Percentiles rank a stretch among this genome's conserved stretches.
Evolutionary conservation across 176 grass and related monocot genomes (phyloP).

Genomic region (Phoenix roebelenii): DNA sequence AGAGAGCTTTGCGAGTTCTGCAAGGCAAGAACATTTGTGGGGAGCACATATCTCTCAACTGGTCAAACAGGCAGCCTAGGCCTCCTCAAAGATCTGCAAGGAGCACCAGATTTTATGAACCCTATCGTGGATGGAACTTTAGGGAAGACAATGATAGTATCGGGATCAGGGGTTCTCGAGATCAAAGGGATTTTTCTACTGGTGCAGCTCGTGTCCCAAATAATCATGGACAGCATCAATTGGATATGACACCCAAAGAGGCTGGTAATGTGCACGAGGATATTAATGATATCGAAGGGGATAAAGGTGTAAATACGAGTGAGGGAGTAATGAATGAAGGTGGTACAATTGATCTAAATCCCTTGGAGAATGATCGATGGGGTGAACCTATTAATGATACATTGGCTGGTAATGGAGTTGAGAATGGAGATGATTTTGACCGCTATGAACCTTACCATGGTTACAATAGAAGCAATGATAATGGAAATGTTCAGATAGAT

Average conservation of each 20-base stretch:
- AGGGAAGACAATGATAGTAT: conserved; percentile 20
- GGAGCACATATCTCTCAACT: conserved; percentile 39
- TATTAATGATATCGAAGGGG: conserved; percentile 11
- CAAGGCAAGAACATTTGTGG: conserved; percentile 34
- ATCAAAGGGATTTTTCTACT: conserved; percentile 7
- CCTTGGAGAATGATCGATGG: conserved; percentile 50
- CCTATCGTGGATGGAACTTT: conserved; percentile 7
- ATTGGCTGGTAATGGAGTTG: neutral
- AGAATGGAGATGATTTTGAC: conserved; percentile 30
- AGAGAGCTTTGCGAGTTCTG: conserved; percentile 28
- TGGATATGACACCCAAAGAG: conserved; percentile 13
- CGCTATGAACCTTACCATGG: conserved; percentile 57
- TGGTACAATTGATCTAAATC: conserved; percentile 13
- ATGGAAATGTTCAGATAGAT: conserved; percentile 21
- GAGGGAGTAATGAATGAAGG: conserved; percentile 20
- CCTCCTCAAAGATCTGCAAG: conserved; percentile 21
- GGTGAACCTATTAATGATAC: conserved; percentile 26
- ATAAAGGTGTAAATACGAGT: conserved; percentile 10
- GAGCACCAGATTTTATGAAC: conserved; percentile 16
- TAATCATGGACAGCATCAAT: conserved; percentile 3
- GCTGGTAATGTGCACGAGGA: conserved; percentile 1
- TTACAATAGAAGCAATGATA: conserved; percentile 28
- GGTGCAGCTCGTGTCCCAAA: neutral
- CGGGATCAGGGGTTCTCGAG: conserved; percentile 19
- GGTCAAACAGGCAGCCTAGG: conserved; percentile 44